A percentile compares a stretch with the other conserved stretches of the same genome.
Evolutionary conservation across 1,284 basidiomycete species (phyloP).

Genomic region (Pseudozyma thailandica): DNA sequence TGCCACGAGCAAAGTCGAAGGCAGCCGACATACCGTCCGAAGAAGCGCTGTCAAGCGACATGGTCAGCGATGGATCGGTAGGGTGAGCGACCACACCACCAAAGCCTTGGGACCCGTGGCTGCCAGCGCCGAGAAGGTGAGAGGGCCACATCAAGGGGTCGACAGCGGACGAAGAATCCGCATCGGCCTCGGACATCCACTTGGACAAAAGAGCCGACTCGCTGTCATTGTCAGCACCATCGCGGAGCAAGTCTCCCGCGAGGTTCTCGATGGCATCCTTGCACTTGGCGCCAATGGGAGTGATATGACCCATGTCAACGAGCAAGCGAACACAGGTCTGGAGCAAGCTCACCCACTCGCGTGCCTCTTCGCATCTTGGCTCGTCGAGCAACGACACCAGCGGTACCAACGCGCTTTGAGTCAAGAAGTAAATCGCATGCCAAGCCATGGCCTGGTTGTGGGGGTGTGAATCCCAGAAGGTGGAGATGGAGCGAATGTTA

Average conservation of each 20-base stretch:
- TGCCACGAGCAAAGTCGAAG: conserved; percentile 43
- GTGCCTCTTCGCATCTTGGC: conserved; percentile 32
- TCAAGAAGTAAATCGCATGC: conserved; percentile 52
- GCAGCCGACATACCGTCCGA: conserved; percentile 47
- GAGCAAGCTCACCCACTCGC: conserved; percentile 36
- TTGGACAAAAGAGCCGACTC: conserved; percentile 31
- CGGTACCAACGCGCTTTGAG: conserved; percentile 49
- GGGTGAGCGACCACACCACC: conserved; percentile 24
- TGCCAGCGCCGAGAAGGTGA: conserved; percentile 24
- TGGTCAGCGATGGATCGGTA: conserved; percentile 40
- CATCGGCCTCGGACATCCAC: conserved; percentile 27
- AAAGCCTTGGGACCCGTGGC: conserved; percentile 20
- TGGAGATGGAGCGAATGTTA: conserved; percentile 48
- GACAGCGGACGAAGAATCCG: conserved; percentile 15
- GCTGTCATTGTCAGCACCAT: conserved; percentile 22
- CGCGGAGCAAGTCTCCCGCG: conserved; percentile 25
- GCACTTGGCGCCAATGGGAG: conserved; percentile 47
- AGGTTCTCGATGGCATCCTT: conserved; percentile 47
- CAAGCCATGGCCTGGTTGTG: conserved; percentile 54
- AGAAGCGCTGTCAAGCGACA: conserved; percentile 45
- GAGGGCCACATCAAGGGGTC: conserved; percentile 44
- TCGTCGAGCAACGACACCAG: conserved; percentile 48
- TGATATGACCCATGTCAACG: conserved; percentile 46
- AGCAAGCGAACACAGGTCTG: conserved; percentile 43
- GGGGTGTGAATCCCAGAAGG: conserved; percentile 48